A percentile compares a stretch with the other conserved stretches of the same genome.
Evolutionary conservation across 352 stramenopile species (phyloP).

Genomic region (Pythium biforme): DNA sequence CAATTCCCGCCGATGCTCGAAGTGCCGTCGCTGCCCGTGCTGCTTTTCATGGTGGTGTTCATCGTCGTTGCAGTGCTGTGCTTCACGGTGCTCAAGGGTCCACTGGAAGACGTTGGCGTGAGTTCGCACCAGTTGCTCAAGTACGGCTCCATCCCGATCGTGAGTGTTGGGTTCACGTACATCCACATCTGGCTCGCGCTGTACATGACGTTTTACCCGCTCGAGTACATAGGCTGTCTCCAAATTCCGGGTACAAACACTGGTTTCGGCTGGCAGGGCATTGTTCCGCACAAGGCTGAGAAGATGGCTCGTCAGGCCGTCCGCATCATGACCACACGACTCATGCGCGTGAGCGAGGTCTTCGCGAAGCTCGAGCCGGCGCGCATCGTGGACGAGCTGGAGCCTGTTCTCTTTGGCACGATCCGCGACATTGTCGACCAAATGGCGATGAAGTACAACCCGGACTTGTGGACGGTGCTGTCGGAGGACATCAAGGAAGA

Average conservation of each 20-base stretch:
- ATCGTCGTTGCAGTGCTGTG: conserved; percentile 52
- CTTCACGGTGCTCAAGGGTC: conserved; percentile 69
- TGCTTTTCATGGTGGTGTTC: conserved; percentile 48
- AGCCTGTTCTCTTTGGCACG: conserved; percentile 89
- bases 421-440: conserved; percentile 86
- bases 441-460: conserved; percentile 88
- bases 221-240: conserved; percentile 91
- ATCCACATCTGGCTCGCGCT: conserved; percentile 95
- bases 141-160: conserved; percentile 81
- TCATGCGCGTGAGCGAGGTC: conserved; percentile 91
- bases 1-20: conserved; percentile 83
- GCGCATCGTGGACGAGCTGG: conserved; percentile 89
- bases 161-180: conserved; percentile 92
- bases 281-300: conserved; percentile 95
- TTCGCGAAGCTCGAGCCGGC: conserved; percentile 90
- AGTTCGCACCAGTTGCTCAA: conserved; percentile 68
- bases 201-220: conserved; percentile 98
- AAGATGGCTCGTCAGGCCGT: conserved; percentile 95
- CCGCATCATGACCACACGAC: conserved; percentile 92
- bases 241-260: conserved; percentile 88
- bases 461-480: conserved; percentile 75
- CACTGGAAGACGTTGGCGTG: conserved; percentile 54
- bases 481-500: conserved; percentile 82
- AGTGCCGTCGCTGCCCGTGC: conserved; percentile 58
- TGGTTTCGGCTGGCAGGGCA: conserved; percentile 96